phyloP scores from a whole-genome alignment of 768 basidiomycete species.

The Trametes elegans region DNA sequence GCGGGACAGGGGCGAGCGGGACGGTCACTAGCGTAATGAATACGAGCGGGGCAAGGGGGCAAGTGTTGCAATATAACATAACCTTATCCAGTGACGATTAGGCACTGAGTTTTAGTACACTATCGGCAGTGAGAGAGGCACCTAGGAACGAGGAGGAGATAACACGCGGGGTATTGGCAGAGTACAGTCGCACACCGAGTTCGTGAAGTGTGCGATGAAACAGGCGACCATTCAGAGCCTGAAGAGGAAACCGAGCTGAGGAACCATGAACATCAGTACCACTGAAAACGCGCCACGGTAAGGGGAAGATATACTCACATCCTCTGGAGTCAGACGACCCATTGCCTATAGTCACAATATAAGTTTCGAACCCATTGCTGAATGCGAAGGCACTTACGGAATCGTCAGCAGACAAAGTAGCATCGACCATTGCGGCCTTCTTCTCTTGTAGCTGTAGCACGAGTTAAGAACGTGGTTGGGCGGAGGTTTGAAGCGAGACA shows the following conservation, averaged over 20 bases:
- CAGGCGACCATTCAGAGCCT: constrained; percentile 38
- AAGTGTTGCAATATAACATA: background rate
- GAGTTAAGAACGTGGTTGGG: background rate
- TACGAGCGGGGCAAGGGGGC: too few species aligned
- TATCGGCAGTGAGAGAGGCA: too few species aligned
- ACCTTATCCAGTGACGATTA: background rate
- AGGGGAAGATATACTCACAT: constrained; percentile 34
- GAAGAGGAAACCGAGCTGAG: constrained; percentile 57
- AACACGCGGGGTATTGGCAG: too few species aligned
- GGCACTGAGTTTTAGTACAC: too few species aligned
- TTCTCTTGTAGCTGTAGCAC: constrained; percentile 83
- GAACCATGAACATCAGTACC: background rate
- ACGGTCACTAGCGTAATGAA: background rate
- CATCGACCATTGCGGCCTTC: constrained; percentile 93
- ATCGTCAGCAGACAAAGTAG: constrained; percentile 79
- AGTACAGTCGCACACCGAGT: too few species aligned
- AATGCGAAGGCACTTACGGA: constrained; percentile 45
- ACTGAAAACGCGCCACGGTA: background rate
- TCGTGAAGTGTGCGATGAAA: background rate
- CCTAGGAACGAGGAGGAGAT: too few species aligned
- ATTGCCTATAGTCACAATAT: constrained; percentile 57
- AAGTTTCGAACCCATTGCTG: background rate
- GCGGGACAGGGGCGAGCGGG: background rate
- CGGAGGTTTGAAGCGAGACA: background rate
- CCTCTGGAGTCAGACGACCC: constrained; percentile 89